Conservation (phyloP, 306 rosid genomes). For the Cajanus cajan region DNA sequence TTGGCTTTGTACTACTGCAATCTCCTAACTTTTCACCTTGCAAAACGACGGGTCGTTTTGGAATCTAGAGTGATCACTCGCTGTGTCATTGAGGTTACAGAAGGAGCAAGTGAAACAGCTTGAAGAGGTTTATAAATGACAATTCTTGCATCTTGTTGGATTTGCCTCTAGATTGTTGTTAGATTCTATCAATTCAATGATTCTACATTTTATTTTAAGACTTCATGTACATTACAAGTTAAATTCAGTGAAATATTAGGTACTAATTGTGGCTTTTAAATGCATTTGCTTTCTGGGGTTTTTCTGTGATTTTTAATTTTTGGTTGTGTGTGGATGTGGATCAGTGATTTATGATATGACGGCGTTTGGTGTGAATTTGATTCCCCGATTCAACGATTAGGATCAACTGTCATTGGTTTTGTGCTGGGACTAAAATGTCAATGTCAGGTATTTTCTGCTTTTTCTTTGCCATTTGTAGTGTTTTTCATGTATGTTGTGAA, state of each 20-base stretch:
- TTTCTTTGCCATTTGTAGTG: background rate
- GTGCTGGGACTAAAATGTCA: conserved; percentile 46
- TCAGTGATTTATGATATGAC: conserved; percentile 7
- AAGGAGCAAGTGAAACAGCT: background rate
- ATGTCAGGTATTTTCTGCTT: conserved; percentile 61
- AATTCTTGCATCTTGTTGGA: background rate
- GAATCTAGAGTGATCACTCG: background rate
- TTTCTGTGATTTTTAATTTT: background rate
- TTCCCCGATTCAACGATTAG: conserved; percentile 27
- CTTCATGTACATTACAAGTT: background rate
- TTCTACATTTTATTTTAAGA: background rate
- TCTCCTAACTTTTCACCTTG: background rate
- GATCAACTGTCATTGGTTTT: conserved; percentile 20
- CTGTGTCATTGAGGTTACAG: background rate
- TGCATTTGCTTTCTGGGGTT: background rate
- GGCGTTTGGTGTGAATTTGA: conserved; percentile 23
- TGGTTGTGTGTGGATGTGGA: background rate
- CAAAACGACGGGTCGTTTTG: background rate
- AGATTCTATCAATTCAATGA: background rate
- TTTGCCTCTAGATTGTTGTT: background rate
- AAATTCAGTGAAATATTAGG: background rate
- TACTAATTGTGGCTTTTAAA: background rate
- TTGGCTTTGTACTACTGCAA: background rate
- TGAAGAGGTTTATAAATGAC: background rate
- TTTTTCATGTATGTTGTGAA: background rate